These are phyloP conservation scores for Termitomyces sp. DNA, from an alignment of 768 basidiomycete species.

Conservation along the genomic window DNA sequence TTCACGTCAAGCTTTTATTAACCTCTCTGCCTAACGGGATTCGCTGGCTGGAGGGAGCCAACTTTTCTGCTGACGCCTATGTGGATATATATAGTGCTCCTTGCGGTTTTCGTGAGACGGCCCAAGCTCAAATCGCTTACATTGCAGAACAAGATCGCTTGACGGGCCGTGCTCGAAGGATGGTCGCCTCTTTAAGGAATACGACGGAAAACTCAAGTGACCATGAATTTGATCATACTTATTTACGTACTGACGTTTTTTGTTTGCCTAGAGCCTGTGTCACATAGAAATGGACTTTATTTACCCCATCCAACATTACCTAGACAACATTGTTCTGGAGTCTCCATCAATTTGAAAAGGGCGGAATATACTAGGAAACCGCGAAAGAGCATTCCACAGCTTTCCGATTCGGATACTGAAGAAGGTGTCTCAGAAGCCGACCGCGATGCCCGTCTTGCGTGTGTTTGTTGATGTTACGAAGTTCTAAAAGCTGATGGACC, in stretches of 20 bases:
- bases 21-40: slow-evolving; percentile 29
- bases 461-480: slow-evolving; percentile 19
- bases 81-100: slow-evolving; percentile 71
- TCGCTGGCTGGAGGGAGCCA: slow-evolving; percentile 66
- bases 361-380: slow-evolving; percentile 1
- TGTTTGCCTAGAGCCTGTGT: slow-evolving; percentile 13
- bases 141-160: slow-evolving; percentile 62
- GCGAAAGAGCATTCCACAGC: slow-evolving; percentile 17
- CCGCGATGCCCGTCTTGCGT: slow-evolving; percentile 71
- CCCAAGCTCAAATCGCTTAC: slow-evolving; percentile 56
- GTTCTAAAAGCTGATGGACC: background rate
- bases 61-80: slow-evolving; percentile 43
- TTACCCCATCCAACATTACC: slow-evolving; percentile 27
- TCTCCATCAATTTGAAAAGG: background rate
- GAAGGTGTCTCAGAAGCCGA: slow-evolving; percentile 58
- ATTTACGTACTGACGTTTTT: background rate
- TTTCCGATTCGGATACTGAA: slow-evolving; percentile 65
- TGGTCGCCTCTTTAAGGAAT: slow-evolving; percentile 32
- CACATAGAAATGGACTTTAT: slow-evolving; percentile 48
- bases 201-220: slow-evolving; percentile 14
- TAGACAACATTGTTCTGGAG: background rate
- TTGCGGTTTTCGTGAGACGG: slow-evolving; percentile 43
- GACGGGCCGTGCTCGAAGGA: slow-evolving; percentile 55
- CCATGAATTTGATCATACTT: background rate
- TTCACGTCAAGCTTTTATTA: slow-evolving; percentile 45